Conservation (phyloP, 306 rosid species). For the Mucuna pruriens region DNA sequence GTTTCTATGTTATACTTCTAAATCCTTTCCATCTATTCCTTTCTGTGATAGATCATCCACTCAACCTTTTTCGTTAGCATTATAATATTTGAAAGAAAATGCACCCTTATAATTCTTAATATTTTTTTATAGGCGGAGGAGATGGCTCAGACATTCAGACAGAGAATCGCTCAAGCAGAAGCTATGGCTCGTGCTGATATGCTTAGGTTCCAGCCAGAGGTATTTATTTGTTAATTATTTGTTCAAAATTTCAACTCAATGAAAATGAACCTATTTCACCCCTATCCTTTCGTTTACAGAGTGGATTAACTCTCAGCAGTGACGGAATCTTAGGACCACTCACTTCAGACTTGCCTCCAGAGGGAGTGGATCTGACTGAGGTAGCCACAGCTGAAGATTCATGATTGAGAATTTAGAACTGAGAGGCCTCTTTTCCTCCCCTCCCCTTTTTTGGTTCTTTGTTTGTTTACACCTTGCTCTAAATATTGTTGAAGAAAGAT, state of each 20-base stretch:
- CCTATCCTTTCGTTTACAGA: constrained; percentile 51
- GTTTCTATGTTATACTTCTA: constrained; percentile 19
- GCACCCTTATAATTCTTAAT: constrained; percentile 25
- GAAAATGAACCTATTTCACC: constrained; percentile 11
- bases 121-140: constrained; percentile 83
- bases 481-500: constrained; percentile 32
- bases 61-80: constrained; percentile 21
- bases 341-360: constrained; percentile 75
- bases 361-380: constrained; percentile 77
- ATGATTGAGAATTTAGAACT: constrained; percentile 31
- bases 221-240: constrained; percentile 45
- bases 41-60: constrained; percentile 13
- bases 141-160: constrained; percentile 96
- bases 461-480: neutral
- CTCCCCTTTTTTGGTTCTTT: neutral
- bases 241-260: neutral
- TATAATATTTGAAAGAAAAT: constrained; percentile 24
- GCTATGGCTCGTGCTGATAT: constrained; percentile 99
- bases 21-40: constrained; percentile 2
- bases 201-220: constrained; percentile 96
- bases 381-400: constrained; percentile 61
- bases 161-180: constrained; percentile 98
- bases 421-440: neutral
- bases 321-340: constrained; percentile 86
- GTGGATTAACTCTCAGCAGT: constrained; percentile 79